These are phyloP conservation scores for Fusarium anthophilum DNA, from an alignment of 2,329 filamentous ascomycete species.

Conservation along the genomic window DNA sequence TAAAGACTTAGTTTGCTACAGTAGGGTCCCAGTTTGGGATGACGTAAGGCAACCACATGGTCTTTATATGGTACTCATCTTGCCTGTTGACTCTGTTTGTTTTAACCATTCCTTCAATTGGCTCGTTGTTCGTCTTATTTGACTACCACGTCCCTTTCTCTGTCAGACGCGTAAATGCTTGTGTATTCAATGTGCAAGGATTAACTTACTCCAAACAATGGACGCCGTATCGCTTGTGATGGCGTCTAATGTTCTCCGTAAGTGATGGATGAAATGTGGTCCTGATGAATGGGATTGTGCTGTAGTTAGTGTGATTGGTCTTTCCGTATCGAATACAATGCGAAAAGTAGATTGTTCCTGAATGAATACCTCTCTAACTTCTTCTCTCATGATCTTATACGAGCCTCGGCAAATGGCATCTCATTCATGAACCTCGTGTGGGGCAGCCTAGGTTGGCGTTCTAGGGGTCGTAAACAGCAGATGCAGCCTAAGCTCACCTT, in stretches of 20 bases:
- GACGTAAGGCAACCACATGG: constrained; percentile 36
- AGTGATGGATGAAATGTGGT: not conserved
- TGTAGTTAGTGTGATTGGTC: not conserved
- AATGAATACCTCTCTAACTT: not conserved
- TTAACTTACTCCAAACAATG: not conserved
- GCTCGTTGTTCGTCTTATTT: not conserved
- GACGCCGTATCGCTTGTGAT: not conserved
- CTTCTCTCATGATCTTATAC: not conserved
- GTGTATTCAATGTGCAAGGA: not conserved
- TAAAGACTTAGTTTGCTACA: not conserved
- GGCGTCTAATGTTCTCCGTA: too few species aligned
- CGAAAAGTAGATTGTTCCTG: not conserved
- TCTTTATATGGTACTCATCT: not conserved
- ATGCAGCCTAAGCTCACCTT: not conserved
- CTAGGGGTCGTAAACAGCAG: not conserved
- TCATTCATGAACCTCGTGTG: not conserved
- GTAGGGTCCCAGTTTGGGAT: constrained; percentile 3
- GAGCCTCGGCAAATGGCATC: constrained; percentile 17
- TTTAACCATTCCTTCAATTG: not conserved
- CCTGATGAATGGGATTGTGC: too few species aligned
- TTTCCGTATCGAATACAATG: not conserved
- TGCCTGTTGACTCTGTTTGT: not conserved
- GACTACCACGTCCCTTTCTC: not conserved
- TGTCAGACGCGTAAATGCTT: not conserved
- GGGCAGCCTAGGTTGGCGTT: not conserved